phyloP scores from a whole-genome alignment of 805 yeast species.

The Priceomyces fermenticarens region DNA sequence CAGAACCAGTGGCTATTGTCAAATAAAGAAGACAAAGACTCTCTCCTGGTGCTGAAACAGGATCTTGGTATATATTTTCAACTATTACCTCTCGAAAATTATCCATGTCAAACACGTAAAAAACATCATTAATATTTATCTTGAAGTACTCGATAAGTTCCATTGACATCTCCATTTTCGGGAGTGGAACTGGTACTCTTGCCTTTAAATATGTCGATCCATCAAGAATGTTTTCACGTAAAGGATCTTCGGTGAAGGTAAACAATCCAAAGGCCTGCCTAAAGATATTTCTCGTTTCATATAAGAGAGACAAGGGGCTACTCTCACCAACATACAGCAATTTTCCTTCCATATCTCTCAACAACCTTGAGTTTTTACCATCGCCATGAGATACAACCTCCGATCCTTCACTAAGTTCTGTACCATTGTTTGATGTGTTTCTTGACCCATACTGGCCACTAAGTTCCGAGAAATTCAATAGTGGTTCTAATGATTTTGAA shows the following conservation, averaged over 20 bases:
- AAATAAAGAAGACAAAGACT: constrained; percentile 34
- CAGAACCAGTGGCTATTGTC: constrained; percentile 39
- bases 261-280: constrained; percentile 26
- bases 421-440: background rate
- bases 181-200: constrained; percentile 9
- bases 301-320: constrained; percentile 37
- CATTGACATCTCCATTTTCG: constrained; percentile 1
- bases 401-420: background rate
- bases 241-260: constrained; percentile 36
- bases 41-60: constrained; percentile 18
- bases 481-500: constrained; percentile 2
- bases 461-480: constrained; percentile 1
- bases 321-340: constrained; percentile 41
- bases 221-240: constrained; percentile 33
- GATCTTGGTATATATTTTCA: constrained; percentile 27
- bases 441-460: no score
- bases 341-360: constrained; percentile 34
- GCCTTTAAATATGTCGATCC: constrained; percentile 24
- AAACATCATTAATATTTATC: constrained; percentile 37
- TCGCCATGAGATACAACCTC: background rate
- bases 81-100: constrained; percentile 25
- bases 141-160: constrained; percentile 22
- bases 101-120: constrained; percentile 37
- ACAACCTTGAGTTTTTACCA: constrained; percentile 24
- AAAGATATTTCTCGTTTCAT: constrained; percentile 40